Evolutionary conservation across 2,329 filamentous ascomycete species (phyloP), one percentile per base, ranked within the genome.

Genomic region (Pseudogymnoascus destructans): DNA sequence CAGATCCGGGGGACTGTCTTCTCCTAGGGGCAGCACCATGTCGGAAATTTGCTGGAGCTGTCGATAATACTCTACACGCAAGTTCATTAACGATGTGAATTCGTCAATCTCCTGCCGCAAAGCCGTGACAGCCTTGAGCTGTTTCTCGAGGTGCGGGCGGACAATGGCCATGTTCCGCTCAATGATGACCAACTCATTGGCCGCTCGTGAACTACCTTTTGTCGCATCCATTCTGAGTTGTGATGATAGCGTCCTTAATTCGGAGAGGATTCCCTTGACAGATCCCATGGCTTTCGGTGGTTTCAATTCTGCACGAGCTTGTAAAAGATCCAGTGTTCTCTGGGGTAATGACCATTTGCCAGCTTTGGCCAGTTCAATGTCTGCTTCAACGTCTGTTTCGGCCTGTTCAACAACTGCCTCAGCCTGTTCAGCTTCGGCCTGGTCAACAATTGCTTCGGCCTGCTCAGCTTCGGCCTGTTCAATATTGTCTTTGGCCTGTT

Each of bases 1-100:
- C 17, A 81, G 72, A 5, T 64, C 66, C 9, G 73, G n/a, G 15
- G 69, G 46, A 23, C 25, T 32, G 42, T 86, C 78, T 9, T 85
- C 73, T 1, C 74, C 75, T 10, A 80, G 74, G 19, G 84, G 77
- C 19, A 79, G 72, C 15, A 97, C 89, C 15, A 82, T 88, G 67
- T 97, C 92, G 0, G 91, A 96, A n/a, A 97, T 83, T 23, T 82
- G 80, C 68, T 97, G 93, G 9, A 97, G 77, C 66, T 96, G 90
- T 4, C 86, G 83, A 68, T 97, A 97, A 68, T 90, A 97, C 59
- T 93, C 89, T 0, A 96, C 73, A 11, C 93, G 84, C 35, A 83
- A 77, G 66, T 97, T 97, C 82, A 95, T 91, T 0, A 86, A 82
- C 13, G 77, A 76, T 25, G 82, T 85, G 68, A 95, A 93, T 25